Evolutionary conservation across 2,329 filamentous ascomycete species (phyloP).

Genomic region (Verticillium longisporum): DNA sequence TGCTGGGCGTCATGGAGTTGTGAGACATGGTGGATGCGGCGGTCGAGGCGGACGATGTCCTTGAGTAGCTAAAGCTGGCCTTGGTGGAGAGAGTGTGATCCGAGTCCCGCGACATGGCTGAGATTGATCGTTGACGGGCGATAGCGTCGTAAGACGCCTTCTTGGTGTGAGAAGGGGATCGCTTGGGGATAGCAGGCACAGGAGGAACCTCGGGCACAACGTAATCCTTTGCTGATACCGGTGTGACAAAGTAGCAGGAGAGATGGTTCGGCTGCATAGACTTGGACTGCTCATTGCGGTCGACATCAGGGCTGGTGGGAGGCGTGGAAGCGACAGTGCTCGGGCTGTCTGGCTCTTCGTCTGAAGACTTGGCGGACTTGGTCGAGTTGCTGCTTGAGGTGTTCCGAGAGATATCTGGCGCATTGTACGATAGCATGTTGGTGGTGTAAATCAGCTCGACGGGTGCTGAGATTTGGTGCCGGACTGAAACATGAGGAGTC

Average conservation of each 20-base stretch:
- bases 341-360: conserved; percentile 64
- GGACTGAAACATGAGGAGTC: conserved; percentile 37
- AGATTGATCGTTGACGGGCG: conserved; percentile 57
- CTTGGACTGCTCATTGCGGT: conserved; percentile 38
- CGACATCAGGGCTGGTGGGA: conserved; percentile 63
- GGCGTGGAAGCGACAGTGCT: conserved; percentile 50
- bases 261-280: conserved; percentile 60
- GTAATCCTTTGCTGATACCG: conserved; percentile 36
- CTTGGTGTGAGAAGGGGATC: conserved; percentile 84
- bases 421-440: conserved; percentile 93
- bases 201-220: conserved; percentile 34
- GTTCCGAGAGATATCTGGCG: conserved; percentile 66
- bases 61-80: conserved; percentile 47
- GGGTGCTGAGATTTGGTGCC: conserved; percentile 78
- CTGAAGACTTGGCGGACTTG: conserved; percentile 55
- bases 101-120: conserved; percentile 50
- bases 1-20: conserved; percentile 20
- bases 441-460: conserved; percentile 87
- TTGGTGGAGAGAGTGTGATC: conserved; percentile 48
- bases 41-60: conserved; percentile 50
- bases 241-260: conserved; percentile 57
- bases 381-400: conserved; percentile 42
- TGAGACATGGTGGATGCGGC: conserved; percentile 41
- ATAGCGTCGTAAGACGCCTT: conserved; percentile 69
- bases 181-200: conserved; percentile 65